A percentile compares a stretch with the other conserved stretches of the same genome.
phyloP scores from a whole-genome alignment of 208 protist species.

The Leptomonas pyrrhocoris region DNA sequence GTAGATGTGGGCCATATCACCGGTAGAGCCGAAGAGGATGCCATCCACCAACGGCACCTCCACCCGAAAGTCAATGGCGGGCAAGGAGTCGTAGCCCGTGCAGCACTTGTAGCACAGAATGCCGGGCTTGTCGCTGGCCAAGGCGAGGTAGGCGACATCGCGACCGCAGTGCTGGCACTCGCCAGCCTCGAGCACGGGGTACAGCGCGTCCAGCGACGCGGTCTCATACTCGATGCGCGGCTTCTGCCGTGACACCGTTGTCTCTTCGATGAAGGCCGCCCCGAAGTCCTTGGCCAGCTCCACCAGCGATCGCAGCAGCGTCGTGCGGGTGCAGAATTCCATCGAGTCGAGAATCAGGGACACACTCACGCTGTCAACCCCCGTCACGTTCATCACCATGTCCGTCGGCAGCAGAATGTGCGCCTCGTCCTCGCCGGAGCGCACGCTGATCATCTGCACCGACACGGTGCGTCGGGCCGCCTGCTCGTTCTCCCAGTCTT shows the following conservation, averaged over 20 bases:
- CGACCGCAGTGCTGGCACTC: conserved; percentile 68
- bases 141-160: conserved; percentile 40
- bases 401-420: conserved; percentile 67
- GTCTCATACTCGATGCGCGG: conserved; percentile 68
- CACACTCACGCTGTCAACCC: conserved; percentile 69
- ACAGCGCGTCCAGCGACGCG: conserved; percentile 42
- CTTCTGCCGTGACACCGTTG: conserved; percentile 43
- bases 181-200: conserved; percentile 45
- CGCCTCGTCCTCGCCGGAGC: conserved; percentile 66
- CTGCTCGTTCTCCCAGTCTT: conserved; percentile 55
- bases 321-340: conserved; percentile 64
- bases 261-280: conserved; percentile 62
- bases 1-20: conserved; percentile 63
- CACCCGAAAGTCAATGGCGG: conserved; percentile 63
- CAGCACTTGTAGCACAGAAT: conserved; percentile 82
- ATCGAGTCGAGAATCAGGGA: conserved; percentile 50
- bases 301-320: conserved; percentile 65
- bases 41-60: conserved; percentile 72
- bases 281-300: conserved; percentile 76
- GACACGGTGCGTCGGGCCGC: conserved; percentile 40
- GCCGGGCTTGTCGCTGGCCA: conserved; percentile 34
- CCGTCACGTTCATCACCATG: conserved; percentile 52
- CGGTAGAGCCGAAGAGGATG: conserved; percentile 54
- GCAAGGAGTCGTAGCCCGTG: conserved; percentile 63
- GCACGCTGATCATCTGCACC: conserved; percentile 53